These are phyloP conservation scores for Rubroboletus satanas DNA, from an alignment of 768 basidiomycete species.

Conservation along the genomic window DNA sequence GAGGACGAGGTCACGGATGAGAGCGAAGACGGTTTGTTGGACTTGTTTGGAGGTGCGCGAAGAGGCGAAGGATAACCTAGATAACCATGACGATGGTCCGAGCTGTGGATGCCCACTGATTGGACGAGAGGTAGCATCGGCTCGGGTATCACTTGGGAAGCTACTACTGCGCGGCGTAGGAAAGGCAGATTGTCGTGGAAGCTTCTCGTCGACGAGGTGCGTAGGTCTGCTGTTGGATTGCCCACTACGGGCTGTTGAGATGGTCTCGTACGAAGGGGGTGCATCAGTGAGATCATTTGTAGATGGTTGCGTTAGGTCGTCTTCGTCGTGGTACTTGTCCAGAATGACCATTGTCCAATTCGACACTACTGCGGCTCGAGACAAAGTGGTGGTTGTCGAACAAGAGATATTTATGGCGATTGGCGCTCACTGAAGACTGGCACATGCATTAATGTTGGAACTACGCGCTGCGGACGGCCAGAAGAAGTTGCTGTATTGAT, in stretches of 20 bases:
- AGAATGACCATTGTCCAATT: conserved; percentile 14
- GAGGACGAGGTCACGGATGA: conserved; percentile 54
- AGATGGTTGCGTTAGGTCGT: neutral
- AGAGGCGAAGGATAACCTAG: conserved; percentile 17
- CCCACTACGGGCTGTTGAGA: neutral
- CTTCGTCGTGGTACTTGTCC: conserved; percentile 20
- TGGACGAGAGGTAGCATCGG: neutral
- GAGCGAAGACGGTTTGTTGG: conserved; percentile 46
- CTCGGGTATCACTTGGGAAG: neutral
- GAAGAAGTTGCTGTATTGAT: neutral
- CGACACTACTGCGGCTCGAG: neutral
- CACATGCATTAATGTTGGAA: neutral
- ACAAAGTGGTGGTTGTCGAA: neutral
- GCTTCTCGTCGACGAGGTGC: conserved; percentile 12
- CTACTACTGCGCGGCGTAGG: neutral
- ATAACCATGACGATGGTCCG: conserved; percentile 14
- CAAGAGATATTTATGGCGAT: neutral
- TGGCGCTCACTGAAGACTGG: neutral
- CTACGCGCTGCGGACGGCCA: neutral
- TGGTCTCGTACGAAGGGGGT: conserved; percentile 26
- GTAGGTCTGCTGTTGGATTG: neutral
- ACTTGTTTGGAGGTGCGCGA: conserved; percentile 43
- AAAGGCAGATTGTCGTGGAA: neutral
- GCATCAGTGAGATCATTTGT: conserved; percentile 7
- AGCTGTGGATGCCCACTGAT: neutral